phyloP scores from a whole-genome alignment of 805 yeast genomes.

The Cyberlindnera veronae region DNA sequence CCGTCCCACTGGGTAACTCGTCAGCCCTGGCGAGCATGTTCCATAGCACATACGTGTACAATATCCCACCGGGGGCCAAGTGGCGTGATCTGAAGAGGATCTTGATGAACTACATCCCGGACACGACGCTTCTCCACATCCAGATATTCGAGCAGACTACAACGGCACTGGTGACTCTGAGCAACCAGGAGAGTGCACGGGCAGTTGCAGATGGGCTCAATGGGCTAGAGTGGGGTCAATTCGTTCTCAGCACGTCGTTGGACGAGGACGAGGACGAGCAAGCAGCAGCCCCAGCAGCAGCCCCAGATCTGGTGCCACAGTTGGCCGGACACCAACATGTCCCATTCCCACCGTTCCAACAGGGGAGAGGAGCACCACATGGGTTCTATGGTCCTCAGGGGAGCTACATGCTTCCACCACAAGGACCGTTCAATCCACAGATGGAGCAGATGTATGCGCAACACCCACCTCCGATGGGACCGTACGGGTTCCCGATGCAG shows the following conservation, averaged over 20 bases:
- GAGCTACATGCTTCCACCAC: too few relatives aligned
- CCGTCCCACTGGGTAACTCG: background rate
- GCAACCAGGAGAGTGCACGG: constrained; percentile 9
- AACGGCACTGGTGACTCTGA: constrained; percentile 15
- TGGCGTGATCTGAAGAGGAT: constrained; percentile 25
- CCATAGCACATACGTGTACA: constrained; percentile 16
- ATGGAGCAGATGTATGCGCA: background rate
- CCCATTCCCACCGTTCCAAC: background rate
- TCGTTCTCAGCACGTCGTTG: constrained; percentile 8
- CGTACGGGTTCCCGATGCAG: too few relatives aligned
- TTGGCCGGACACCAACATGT: background rate
- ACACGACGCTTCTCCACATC: constrained; percentile 21
- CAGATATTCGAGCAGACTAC: constrained; percentile 13
- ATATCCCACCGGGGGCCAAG: constrained; percentile 19
- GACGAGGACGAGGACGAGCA: background rate
- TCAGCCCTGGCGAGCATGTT: background rate
- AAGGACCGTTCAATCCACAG: too few relatives aligned
- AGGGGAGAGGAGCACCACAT: too few relatives aligned
- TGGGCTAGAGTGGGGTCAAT: constrained; percentile 20
- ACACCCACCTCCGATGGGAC: too few relatives aligned
- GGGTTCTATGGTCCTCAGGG: too few relatives aligned
- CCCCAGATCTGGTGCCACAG: background rate
- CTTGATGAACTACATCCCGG: constrained; percentile 17
- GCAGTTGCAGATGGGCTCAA: constrained; percentile 12
- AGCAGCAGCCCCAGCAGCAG: background rate